phyloP scores from a whole-genome alignment of 805 yeast genomes.

The Candida nanaspora region DNA sequence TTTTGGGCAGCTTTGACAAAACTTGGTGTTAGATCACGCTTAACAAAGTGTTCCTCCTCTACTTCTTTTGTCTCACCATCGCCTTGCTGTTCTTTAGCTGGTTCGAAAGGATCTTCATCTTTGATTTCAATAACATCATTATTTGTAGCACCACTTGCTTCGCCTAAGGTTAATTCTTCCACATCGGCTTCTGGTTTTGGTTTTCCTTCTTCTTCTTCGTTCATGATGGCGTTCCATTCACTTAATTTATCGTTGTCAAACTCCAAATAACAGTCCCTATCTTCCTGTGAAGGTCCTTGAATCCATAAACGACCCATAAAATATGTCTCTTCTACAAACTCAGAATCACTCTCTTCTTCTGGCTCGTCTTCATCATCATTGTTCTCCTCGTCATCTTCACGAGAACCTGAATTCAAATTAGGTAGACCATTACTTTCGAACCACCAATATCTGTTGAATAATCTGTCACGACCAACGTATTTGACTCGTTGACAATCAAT shows the following conservation, averaged over 20 bases:
- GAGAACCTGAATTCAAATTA: slow-evolving; percentile 18
- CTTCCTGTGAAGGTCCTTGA: slow-evolving; percentile 72
- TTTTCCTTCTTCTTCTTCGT: slow-evolving; percentile 1
- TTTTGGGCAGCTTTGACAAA: slow-evolving; percentile 22
- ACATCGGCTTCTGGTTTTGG: too few relatives aligned
- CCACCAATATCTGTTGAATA: slow-evolving; percentile 92
- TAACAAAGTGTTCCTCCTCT: not conserved
- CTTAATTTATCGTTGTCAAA: slow-evolving; percentile 33
- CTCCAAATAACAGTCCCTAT: slow-evolving; percentile 22
- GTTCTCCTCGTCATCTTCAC: slow-evolving; percentile 21
- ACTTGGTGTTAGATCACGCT: slow-evolving; percentile 2
- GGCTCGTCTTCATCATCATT: slow-evolving; percentile 28
- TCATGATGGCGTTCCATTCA: slow-evolving; percentile 14
- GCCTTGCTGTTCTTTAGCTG: too few relatives aligned
- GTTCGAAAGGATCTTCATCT: too few relatives aligned
- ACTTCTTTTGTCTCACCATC: too few relatives aligned
- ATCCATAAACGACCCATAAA: slow-evolving; percentile 84
- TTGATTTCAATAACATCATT: not conserved
- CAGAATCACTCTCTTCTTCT: slow-evolving; percentile 33
- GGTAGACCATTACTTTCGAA: slow-evolving; percentile 82
- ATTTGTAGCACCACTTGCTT: not conserved
- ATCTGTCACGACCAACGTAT: slow-evolving; percentile 74
- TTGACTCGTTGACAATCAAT: slow-evolving; percentile 72
- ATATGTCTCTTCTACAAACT: slow-evolving; percentile 49
- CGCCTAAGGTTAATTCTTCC: not conserved